A percentile compares a stretch with the other conserved stretches of the same genome.
These are phyloP conservation scores for Fusarium multiceps DNA, from an alignment of 2,329 filamentous ascomycete species.

Conservation along the genomic window DNA sequence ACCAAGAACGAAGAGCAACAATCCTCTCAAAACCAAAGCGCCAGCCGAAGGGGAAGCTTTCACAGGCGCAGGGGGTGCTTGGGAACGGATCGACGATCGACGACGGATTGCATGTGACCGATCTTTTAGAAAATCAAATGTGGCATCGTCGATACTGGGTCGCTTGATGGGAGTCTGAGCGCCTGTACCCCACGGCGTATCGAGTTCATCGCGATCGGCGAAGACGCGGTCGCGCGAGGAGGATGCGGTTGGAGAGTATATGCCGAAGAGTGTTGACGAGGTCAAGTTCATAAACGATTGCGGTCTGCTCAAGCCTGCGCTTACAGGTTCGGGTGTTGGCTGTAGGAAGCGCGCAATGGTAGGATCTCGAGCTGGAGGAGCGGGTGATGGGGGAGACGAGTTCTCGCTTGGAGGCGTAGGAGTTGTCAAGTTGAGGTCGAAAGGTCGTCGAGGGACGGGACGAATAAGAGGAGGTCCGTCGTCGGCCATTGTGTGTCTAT, in stretches of 20 bases:
- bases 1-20: slow-evolving; percentile 81
- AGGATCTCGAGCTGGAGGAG: slow-evolving; percentile 42
- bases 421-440: slow-evolving; percentile 66
- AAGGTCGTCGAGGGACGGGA: slow-evolving; percentile 78
- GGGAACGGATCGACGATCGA: slow-evolving; percentile 51
- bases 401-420: slow-evolving; percentile 58
- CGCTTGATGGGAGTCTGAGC: slow-evolving; percentile 72
- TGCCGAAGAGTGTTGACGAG: slow-evolving; percentile 88
- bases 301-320: slow-evolving; percentile 68
- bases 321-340: slow-evolving; percentile 52
- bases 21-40: slow-evolving; percentile 67
- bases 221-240: slow-evolving; percentile 61
- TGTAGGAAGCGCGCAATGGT: slow-evolving; percentile 52
- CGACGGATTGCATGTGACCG: slow-evolving; percentile 51
- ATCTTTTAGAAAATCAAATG: slow-evolving; percentile 58
- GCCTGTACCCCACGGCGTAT: slow-evolving; percentile 83
- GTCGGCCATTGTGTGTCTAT: slow-evolving; percentile 50
- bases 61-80: slow-evolving; percentile 40
- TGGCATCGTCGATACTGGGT: slow-evolving; percentile 57
- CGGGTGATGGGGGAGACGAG: slow-evolving; percentile 35
- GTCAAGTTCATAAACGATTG: slow-evolving; percentile 88
- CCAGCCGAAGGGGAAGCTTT: slow-evolving; percentile 51
- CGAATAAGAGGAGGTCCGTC: slow-evolving; percentile 69
- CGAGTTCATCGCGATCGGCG: slow-evolving; percentile 62
- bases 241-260: slow-evolving; percentile 79